Base-by-base conservation (phyloP, 2,329 filamentous ascomycete species). In the Pochonia chlamydosporia region DNA sequence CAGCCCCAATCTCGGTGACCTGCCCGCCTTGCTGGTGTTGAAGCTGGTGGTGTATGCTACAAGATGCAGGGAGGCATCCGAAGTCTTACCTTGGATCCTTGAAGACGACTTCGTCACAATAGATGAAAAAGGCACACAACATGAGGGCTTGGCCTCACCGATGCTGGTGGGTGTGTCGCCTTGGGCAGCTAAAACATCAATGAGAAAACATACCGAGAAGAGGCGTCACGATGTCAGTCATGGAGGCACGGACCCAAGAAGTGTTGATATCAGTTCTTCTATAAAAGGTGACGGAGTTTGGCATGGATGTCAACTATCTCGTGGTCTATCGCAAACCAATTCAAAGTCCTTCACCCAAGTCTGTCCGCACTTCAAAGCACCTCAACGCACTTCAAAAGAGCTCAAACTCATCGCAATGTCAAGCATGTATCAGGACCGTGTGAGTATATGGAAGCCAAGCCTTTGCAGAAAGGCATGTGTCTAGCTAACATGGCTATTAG, bases 71-170 rank as follows among this genome's bases (percentile, higher is more conserved):
- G 35, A 39, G 35, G 35, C 35, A 39, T 23, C 18, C 35, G 10
- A 24, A n/a, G 23, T 3, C 16, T 36, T 23, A 23, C 8, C 14
- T 28, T 9, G 20, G 30, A 36, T 26, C 18, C 18, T 13, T 23
- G 13, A 26, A 21, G n/a, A 35, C n/a, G 10, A 21, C 18, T 14
- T 7, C 24, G 20, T 18, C 8, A 16, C 26, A 24, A 28, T 16
- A 20, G 48, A 39, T 50, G 23, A n/a, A 30, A 40, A 11, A 40
- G 43, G 48, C 42, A 48, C 52, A 54, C 52, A 47, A 47, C 48
- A 54, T 57, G 49, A 49, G 49, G 42, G 56, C 56, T 54, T 51
- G 53, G 60, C 41, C 50, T 54, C 42, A 50, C 49, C 45, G 53
- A 47, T 30, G 40, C 49, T 40, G 33, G 8, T 33, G 18, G 45